Percentiles rank a stretch among this genome's conserved stretches.
phyloP scores from a whole-genome alignment of 1,284 basidiomycete genomes.

The Anthracocystis walkeri region DNA sequence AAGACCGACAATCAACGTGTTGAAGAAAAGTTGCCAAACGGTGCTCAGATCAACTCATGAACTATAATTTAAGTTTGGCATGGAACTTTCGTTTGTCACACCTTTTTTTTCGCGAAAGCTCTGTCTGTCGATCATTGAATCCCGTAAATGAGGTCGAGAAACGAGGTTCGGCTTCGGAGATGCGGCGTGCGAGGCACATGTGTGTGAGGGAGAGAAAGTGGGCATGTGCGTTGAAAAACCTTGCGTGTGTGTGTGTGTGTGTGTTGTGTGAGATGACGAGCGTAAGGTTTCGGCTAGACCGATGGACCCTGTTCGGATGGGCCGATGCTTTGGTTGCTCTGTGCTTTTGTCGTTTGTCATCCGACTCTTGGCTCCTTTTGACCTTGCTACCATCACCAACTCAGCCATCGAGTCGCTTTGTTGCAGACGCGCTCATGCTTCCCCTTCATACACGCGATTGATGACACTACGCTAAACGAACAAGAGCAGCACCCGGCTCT shows the following conservation, averaged over 20 bases:
- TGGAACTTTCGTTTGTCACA: too few species aligned
- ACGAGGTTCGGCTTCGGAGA: not conserved
- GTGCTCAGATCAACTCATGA: too few species aligned
- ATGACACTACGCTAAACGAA: not conserved
- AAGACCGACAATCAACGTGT: too few species aligned
- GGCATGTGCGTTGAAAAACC: not conserved
- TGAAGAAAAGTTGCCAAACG: too few species aligned
- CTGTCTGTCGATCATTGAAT: not conserved
- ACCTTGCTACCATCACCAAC: conserved; percentile 2
- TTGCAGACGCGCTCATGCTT: not conserved
- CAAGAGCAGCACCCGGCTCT: not conserved
- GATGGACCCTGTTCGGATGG: conserved; percentile 24
- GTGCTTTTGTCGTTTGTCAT: not conserved
- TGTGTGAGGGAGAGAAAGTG: not conserved
- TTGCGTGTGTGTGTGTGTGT: not conserved
- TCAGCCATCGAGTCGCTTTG: too few species aligned
- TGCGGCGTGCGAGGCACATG: not conserved
- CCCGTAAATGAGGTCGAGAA: not conserved
- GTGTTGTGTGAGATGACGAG: conserved; percentile 9
- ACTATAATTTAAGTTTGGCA: too few species aligned
- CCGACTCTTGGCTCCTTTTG: not conserved
- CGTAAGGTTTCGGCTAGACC: conserved; percentile 6
- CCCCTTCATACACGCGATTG: not conserved
- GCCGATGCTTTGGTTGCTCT: not conserved
- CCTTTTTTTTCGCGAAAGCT: too few species aligned